Evolutionary conservation across 1,284 basidiomycete species (phyloP), one percentile per base, ranked within the genome.

Genomic region (Puccinia hordei): DNA sequence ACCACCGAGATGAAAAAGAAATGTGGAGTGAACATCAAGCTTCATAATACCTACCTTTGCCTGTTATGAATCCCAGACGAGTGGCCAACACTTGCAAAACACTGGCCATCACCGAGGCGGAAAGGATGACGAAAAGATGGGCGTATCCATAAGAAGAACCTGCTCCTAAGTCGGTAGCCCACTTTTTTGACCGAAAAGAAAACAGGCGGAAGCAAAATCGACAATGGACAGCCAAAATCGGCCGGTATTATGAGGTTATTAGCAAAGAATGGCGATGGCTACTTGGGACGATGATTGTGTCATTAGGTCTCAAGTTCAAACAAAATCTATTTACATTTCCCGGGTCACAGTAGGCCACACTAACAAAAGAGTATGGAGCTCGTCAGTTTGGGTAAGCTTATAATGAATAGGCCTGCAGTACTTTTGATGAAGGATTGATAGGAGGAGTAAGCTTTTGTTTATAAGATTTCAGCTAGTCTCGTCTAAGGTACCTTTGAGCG

Each of bases 81-180:
- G 88, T 87, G 0, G 88, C 85, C 35, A 88, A 85, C 53, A 87
- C 84, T 81, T 87, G 87, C 73, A 86, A 83, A n/a, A 86, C 81
- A 27, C 85, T 83, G 41, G 85, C 86, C 82, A 85, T 84, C 33
- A 84, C 76, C 49, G 84, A 83, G 9, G 85, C 84, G 80, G 85
- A 83, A 19, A 97, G 88, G 15, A 97, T 91, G 71, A 96, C 89
- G 84, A 95, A 95, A 53, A 97, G 89, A 44, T 96, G 89, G 82
- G 90, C 90, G 87, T 95, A 96, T 0, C 94, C 94, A 66, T 83
- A 85, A 41, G 84, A 82, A 19, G 84, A 83, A 24, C 86, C 85
- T 1, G 85, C 85, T 69, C 84, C 81, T 27, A 86, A 78, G 71
- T 86, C 85, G 35, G 85, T 85, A 1, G 85, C 84, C 85, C 85